Percentiles rank a stretch among this genome's conserved stretches.
These are phyloP conservation scores for Crithidia acanthocephali DNA, from an alignment of 208 protist species.

Conservation along the genomic window DNA sequence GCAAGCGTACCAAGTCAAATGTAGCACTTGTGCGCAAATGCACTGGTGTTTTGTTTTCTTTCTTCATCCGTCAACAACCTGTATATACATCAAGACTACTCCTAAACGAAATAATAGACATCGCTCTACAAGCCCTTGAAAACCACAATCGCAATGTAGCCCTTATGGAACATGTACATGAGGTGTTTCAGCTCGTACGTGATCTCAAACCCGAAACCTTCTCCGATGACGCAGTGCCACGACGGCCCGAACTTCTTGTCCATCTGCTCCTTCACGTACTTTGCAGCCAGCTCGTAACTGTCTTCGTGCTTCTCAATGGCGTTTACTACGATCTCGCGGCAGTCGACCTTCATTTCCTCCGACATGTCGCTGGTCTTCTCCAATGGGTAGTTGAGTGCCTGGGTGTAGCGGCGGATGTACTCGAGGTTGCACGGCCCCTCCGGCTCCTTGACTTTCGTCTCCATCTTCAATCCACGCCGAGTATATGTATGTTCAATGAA, in stretches of 20 bases:
- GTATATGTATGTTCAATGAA: not conserved
- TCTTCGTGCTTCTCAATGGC: constrained; percentile 93
- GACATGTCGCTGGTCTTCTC: constrained; percentile 96
- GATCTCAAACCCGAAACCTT: constrained; percentile 95
- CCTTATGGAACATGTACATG: constrained; percentile 95
- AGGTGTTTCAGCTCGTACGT: constrained; percentile 95
- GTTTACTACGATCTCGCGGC: constrained; percentile 94
- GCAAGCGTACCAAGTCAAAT: too few relatives aligned
- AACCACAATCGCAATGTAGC: constrained; percentile 93
- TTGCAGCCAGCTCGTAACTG: constrained; percentile 94
- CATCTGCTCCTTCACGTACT: constrained; percentile 95
- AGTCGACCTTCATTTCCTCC: constrained; percentile 95
- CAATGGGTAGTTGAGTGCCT: constrained; percentile 79
- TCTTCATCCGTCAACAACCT: too few relatives aligned
- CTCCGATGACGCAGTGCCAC: constrained; percentile 96
- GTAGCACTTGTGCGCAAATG: too few relatives aligned
- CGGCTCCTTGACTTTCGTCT: constrained; percentile 75
- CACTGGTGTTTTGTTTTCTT: not conserved
- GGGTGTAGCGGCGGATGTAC: constrained; percentile 79
- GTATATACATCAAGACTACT: too few relatives aligned
- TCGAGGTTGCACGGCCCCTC: constrained; percentile 83
- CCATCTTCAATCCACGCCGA: constrained; percentile 32
- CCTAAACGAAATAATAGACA: too few relatives aligned
- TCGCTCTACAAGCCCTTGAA: constrained; percentile 93
- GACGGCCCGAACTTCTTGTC: constrained; percentile 95